Evolutionary conservation across 2,329 filamentous ascomycete genomes (phyloP).

Genomic region (Fusarium subglutinans): DNA sequence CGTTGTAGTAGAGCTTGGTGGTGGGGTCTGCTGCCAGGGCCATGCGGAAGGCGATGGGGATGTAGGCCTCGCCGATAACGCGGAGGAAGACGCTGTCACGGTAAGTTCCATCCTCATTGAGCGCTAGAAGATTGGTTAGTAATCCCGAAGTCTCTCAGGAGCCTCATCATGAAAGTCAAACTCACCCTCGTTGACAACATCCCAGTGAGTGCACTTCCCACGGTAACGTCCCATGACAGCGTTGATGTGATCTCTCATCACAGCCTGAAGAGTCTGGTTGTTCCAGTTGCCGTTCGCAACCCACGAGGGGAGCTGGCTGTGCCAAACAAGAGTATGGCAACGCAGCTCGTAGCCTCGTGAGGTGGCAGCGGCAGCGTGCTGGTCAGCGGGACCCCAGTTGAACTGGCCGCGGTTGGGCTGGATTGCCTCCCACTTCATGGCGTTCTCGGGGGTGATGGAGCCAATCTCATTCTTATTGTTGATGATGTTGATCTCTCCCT

Average conservation of each 20-base stretch:
- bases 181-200: constrained; percentile 17
- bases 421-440: constrained; percentile 18
- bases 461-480: constrained; percentile 9
- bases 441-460: constrained; percentile 9
- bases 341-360: neutral
- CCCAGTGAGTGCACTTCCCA: constrained; percentile 22
- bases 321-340: constrained; percentile 13
- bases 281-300: constrained; percentile 18
- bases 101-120: constrained; percentile 19
- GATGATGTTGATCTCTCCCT: neutral
- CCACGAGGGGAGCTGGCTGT: constrained; percentile 14
- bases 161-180: neutral
- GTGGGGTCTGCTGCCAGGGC: constrained; percentile 10
- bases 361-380: constrained; percentile 5
- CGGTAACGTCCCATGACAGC: constrained; percentile 12
- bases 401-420: constrained; percentile 16
- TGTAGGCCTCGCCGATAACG: constrained; percentile 13
- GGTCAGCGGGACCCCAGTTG: constrained; percentile 10
- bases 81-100: constrained; percentile 14
- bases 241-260: constrained; percentile 14
- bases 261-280: constrained; percentile 12
- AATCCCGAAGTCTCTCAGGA: rapidly evolving
- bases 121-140: neutral
- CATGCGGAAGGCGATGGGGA: constrained; percentile 22
- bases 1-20: constrained; percentile 22